Evolutionary conservation across 148 eudicot species (phyloP).

Genomic region (Rheum nobile): DNA sequence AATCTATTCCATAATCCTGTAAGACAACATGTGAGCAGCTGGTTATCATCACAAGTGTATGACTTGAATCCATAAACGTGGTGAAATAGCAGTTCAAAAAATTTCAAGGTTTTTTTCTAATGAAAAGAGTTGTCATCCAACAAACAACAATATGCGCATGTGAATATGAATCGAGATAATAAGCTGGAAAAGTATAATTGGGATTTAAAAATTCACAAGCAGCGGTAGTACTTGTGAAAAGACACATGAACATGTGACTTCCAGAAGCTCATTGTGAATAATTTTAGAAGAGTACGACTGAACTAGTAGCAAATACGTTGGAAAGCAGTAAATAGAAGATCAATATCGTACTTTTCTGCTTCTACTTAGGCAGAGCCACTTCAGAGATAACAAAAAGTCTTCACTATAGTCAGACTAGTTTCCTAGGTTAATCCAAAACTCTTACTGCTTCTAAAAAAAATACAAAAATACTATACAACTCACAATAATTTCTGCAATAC

Average conservation of each 20-base stretch:
- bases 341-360: not conserved
- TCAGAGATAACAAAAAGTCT: not conserved
- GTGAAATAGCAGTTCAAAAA: not conserved
- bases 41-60: not conserved
- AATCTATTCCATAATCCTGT: slow-evolving; percentile 8
- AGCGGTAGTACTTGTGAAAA: not conserved
- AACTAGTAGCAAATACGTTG: not conserved
- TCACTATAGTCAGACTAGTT: not conserved
- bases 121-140: not conserved
- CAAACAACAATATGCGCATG: not conserved
- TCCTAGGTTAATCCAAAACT: not conserved
- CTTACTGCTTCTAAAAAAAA: not conserved
- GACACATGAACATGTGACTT: not conserved
- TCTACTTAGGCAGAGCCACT: not conserved
- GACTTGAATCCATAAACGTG: not conserved
- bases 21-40: not conserved
- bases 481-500: not conserved
- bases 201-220: not conserved
- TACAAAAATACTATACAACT: not conserved
- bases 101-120: not conserved
- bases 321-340: not conserved
- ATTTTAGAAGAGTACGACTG: not conserved
- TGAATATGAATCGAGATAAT: not conserved
- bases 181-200: not conserved
- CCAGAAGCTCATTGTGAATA: not conserved